Conservation (phyloP, 2,329 filamentous ascomycete species). For the Venturia asperata region DNA sequence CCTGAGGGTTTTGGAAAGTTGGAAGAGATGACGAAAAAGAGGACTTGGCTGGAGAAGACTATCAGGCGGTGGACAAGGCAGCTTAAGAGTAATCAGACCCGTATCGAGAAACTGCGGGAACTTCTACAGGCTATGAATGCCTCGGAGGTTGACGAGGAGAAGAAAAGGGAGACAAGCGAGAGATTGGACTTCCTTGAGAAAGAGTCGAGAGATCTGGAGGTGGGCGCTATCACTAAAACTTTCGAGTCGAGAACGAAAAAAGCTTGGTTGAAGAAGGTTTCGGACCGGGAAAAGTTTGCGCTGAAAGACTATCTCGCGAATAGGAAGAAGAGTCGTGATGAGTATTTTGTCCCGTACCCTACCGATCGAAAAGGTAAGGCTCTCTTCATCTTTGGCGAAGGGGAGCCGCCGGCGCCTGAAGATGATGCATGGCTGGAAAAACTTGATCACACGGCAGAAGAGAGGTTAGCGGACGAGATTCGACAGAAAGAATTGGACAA, state of each 20-base stretch:
- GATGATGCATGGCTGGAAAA: neutral
- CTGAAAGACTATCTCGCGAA: neutral
- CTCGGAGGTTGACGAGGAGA: neutral
- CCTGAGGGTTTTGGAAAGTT: neutral
- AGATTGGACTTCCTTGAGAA: neutral
- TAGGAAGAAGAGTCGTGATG: neutral
- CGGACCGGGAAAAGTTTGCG: neutral
- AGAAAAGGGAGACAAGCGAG: neutral
- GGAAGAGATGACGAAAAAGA: neutral
- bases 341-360: neutral
- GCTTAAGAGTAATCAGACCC: neutral
- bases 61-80: neutral
- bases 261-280: conserved; percentile 2
- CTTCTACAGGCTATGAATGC: neutral
- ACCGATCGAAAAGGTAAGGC: conserved; percentile 2
- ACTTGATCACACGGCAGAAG: neutral
- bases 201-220: neutral
- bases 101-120: neutral
- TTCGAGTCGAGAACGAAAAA: neutral
- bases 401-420: neutral
- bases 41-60: neutral
- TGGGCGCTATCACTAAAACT: neutral
- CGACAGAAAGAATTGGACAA: neutral
- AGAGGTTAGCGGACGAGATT: neutral
- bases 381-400: conserved; percentile 1